Conservation (phyloP, 2,329 filamentous ascomycete genomes). For the Penicillium paneum region DNA sequence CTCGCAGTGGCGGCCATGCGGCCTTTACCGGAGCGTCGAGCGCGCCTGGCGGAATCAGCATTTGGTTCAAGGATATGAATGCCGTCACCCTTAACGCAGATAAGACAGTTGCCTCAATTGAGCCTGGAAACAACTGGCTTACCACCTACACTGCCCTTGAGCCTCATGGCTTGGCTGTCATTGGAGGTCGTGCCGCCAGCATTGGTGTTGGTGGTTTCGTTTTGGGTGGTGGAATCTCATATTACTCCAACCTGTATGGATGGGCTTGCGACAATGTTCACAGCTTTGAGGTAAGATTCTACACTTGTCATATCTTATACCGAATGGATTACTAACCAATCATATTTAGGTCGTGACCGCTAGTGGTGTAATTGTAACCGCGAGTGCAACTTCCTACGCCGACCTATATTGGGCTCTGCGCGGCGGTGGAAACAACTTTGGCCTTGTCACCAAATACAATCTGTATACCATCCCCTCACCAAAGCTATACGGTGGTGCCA, state of each 20-base stretch:
- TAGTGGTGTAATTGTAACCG: conserved; percentile 31
- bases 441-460: conserved; percentile 41
- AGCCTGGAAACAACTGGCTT: conserved; percentile 36
- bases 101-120: conserved; percentile 28
- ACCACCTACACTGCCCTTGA: conserved; percentile 34
- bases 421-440: conserved; percentile 43
- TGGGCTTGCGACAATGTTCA: conserved; percentile 38
- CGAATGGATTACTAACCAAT: neutral
- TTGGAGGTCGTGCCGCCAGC: conserved; percentile 32
- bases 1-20: conserved; percentile 58
- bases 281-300: conserved; percentile 31
- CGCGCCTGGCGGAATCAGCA: conserved; percentile 42
- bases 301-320: no score
- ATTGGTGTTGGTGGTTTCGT: conserved; percentile 26
- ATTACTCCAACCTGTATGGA: conserved; percentile 33
- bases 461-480: conserved; percentile 39
- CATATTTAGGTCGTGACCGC: conserved; percentile 24
- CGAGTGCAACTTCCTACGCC: conserved; percentile 26
- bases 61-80: conserved; percentile 34
- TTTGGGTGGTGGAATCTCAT: conserved; percentile 33
- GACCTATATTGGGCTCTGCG: conserved; percentile 44
- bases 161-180: conserved; percentile 29
- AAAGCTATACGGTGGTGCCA: conserved; percentile 40
- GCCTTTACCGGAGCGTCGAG: conserved; percentile 55
- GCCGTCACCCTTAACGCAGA: conserved; percentile 28